A percentile compares a stretch with the other conserved stretches of the same genome.
Evolutionary conservation across 345 rosid species (phyloP).

Genomic region (Eutrema yunnanense): DNA sequence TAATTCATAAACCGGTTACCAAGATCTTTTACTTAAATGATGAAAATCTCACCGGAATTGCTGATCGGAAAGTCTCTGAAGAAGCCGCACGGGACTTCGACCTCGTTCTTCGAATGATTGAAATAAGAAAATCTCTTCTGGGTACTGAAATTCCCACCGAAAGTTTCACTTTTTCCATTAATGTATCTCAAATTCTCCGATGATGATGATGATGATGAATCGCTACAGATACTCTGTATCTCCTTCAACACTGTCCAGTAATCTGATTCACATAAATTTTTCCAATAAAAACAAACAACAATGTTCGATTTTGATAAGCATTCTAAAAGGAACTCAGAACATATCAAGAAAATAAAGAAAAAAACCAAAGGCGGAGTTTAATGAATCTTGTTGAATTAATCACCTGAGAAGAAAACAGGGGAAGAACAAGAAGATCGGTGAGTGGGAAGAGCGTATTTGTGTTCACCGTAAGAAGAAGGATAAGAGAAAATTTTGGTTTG

Average conservation of each 20-base stretch:
- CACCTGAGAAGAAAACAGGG: conserved; percentile 69
- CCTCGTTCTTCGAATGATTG: conserved; percentile 26
- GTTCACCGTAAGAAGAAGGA: conserved; percentile 73
- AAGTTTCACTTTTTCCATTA: conserved; percentile 38
- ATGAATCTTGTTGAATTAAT: neutral
- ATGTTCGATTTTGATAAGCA: no score
- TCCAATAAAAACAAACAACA: no score
- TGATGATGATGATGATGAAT: conserved; percentile 31
- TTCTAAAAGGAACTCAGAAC: no score
- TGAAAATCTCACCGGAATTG: conserved; percentile 45
- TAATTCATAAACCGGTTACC: neutral
- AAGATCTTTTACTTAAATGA: neutral
- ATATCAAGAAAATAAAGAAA: neutral
- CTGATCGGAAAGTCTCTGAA: conserved; percentile 54
- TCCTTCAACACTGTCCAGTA: conserved; percentile 49
- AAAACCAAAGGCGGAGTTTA: neutral
- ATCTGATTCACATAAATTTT: conserved; percentile 32
- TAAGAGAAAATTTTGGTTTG: conserved; percentile 62
- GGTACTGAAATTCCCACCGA: conserved; percentile 64
- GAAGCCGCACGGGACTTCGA: conserved; percentile 76
- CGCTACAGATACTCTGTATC: conserved; percentile 40
- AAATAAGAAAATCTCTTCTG: conserved; percentile 60
- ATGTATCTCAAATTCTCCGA: conserved; percentile 45
- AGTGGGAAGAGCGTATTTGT: conserved; percentile 77
- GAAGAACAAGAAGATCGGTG: conserved; percentile 62